Conservation (phyloP, 2,329 filamentous ascomycete genomes). For the Trichoderma breve region DNA sequence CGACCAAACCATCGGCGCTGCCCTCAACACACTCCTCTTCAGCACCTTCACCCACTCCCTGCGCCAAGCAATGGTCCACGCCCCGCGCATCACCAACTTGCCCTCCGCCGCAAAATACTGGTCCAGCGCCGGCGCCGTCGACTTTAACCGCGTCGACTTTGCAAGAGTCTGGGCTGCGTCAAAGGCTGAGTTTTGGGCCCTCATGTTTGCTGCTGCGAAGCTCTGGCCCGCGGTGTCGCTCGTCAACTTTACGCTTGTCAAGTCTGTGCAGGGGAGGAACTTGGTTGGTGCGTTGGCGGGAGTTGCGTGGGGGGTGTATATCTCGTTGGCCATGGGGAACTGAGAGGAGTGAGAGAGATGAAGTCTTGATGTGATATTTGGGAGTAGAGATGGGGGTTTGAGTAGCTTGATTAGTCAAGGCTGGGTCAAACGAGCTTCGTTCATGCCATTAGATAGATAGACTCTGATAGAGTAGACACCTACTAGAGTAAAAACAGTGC, state of each 20-base stretch:
- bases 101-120: conserved; percentile 36
- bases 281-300: conserved; percentile 71
- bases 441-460: background rate
- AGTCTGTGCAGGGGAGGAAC: conserved; percentile 69
- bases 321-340: conserved; percentile 59
- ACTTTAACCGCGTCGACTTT: conserved; percentile 48
- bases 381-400: background rate
- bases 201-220: conserved; percentile 65
- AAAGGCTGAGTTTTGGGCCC: conserved; percentile 57
- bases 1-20: conserved; percentile 66
- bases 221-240: conserved; percentile 71
- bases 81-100: conserved; percentile 38
- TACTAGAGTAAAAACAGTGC: background rate
- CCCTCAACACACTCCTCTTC: conserved; percentile 64
- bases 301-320: conserved; percentile 71
- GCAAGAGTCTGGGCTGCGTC: conserved; percentile 42
- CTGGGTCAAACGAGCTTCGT: background rate
- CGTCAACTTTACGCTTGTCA: conserved; percentile 65
- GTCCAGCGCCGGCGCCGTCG: conserved; percentile 40
- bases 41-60: conserved; percentile 58
- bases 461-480: background rate
- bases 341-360: conserved; percentile 20
- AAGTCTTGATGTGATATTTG: background rate
- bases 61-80: conserved; percentile 47
- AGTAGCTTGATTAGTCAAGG: background rate